phyloP scores from a whole-genome alignment of 2,329 filamentous ascomycete genomes.

The Beauveria sp. region DNA sequence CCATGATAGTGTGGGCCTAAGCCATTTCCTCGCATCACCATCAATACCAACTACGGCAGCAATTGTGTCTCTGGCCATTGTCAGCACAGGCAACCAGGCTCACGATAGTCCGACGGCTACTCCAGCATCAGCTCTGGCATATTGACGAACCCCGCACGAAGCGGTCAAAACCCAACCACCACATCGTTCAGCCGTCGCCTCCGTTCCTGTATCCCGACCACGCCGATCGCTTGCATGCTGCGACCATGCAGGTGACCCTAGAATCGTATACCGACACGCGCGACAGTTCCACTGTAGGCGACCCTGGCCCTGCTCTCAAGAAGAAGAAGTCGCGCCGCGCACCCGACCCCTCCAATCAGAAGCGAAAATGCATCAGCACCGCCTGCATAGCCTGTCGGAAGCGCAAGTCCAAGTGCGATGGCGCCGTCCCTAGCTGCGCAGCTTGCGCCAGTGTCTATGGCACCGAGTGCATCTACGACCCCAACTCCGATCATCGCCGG shows the following conservation, averaged over 20 bases:
- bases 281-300: neutral
- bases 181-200: neutral
- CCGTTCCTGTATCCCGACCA: neutral
- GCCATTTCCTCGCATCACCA: neutral
- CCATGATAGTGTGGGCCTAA: neutral
- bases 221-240: conserved; percentile 7
- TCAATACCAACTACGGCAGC: neutral
- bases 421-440: conserved; percentile 82
- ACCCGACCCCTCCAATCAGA: conserved; percentile 44
- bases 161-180: neutral
- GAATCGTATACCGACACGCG: neutral
- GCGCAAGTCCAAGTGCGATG: conserved; percentile 85
- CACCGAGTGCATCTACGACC: conserved; percentile 89
- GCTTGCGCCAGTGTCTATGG: conserved; percentile 94
- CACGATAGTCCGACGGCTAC: neutral
- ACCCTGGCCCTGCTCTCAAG: conserved; percentile 14
- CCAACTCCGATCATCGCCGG: conserved; percentile 88
- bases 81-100: neutral
- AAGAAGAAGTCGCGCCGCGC: conserved; percentile 46
- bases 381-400: conserved; percentile 74
- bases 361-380: conserved; percentile 75
- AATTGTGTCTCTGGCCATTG: neutral
- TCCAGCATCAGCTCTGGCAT: neutral
- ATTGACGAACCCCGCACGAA: neutral
- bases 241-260: conserved; percentile 4